Percentiles rank a stretch among this genome's conserved stretches.
Evolutionary conservation across 129 eudicot species (phyloP).

Genomic region (Apium graveolens): DNA sequence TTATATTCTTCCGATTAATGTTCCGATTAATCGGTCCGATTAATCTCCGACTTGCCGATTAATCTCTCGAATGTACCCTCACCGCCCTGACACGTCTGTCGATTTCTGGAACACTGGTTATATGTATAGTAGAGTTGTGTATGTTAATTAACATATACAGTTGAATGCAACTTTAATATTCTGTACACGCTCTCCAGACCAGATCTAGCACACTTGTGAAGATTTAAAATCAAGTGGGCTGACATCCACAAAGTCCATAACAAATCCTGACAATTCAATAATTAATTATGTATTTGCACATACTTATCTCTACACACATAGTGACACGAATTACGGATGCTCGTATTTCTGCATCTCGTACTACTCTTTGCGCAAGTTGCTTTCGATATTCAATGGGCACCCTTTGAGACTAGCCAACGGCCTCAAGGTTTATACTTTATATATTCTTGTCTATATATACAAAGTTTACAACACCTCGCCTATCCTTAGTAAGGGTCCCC

Average conservation of each 20-base stretch:
- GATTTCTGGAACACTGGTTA: too few relatives aligned
- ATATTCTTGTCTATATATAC: background rate
- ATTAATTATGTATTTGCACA: too few relatives aligned
- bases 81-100: too few relatives aligned
- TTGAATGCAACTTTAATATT: background rate
- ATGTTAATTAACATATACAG: too few relatives aligned
- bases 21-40: too few relatives aligned
- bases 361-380: background rate
- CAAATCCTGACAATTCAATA: constrained; percentile 7
- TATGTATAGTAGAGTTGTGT: too few relatives aligned
- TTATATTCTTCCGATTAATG: too few relatives aligned
- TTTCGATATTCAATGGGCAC: background rate
- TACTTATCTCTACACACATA: background rate
- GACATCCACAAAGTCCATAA: background rate
- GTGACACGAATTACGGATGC: too few relatives aligned
- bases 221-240: constrained; percentile 1
- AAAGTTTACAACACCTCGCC: too few relatives aligned
- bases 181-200: background rate
- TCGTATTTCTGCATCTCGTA: background rate
- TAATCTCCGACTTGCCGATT: too few relatives aligned
- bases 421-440: background rate
- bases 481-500: too few relatives aligned
- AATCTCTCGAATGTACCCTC: too few relatives aligned
- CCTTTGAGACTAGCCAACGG: background rate
- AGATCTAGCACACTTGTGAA: background rate